These are phyloP conservation scores for Pilatotrama ljubarskyi DNA, from an alignment of 768 basidiomycete genomes.

Conservation along the genomic window DNA sequence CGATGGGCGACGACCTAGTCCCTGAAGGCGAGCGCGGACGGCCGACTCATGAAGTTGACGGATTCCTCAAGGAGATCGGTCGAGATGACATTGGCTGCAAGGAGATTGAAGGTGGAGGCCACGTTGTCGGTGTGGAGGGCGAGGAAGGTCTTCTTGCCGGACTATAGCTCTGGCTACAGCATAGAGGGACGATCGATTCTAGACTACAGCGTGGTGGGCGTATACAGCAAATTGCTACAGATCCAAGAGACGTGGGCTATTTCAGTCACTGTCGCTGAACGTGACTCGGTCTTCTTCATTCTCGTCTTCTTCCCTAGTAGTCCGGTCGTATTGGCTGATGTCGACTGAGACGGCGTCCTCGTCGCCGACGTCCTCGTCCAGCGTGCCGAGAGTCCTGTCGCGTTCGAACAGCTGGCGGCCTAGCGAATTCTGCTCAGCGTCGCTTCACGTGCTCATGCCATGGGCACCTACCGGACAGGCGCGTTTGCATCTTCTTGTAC, in stretches of 20 bases:
- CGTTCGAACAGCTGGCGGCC: slow-evolving; percentile 93
- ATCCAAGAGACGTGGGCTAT: background rate
- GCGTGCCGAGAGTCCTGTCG: slow-evolving; percentile 63
- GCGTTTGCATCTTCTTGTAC: slow-evolving; percentile 57
- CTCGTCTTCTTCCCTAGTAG: slow-evolving; percentile 55
- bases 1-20: slow-evolving; percentile 54
- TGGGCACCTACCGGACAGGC: slow-evolving; percentile 64
- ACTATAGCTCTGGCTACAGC: slow-evolving; percentile 39
- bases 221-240: slow-evolving; percentile 9
- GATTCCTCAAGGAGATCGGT: slow-evolving; percentile 61
- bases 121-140: slow-evolving; percentile 54
- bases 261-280: slow-evolving; percentile 88
- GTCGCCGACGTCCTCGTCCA: slow-evolving; percentile 81
- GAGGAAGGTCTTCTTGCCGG: slow-evolving; percentile 62
- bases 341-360: slow-evolving; percentile 89
- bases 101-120: slow-evolving; percentile 51
- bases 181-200: slow-evolving; percentile 7
- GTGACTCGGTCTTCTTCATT: slow-evolving; percentile 63
- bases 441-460: background rate
- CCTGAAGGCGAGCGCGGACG: slow-evolving; percentile 34
- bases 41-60: slow-evolving; percentile 51
- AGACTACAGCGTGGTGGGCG: slow-evolving; percentile 14
- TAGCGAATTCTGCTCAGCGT: slow-evolving; percentile 33
- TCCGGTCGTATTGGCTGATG: slow-evolving; percentile 83
- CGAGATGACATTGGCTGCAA: slow-evolving; percentile 57